Evolutionary conservation across 2,329 filamentous ascomycete species (phyloP).

Genomic region (Colletotrichum musicola): DNA sequence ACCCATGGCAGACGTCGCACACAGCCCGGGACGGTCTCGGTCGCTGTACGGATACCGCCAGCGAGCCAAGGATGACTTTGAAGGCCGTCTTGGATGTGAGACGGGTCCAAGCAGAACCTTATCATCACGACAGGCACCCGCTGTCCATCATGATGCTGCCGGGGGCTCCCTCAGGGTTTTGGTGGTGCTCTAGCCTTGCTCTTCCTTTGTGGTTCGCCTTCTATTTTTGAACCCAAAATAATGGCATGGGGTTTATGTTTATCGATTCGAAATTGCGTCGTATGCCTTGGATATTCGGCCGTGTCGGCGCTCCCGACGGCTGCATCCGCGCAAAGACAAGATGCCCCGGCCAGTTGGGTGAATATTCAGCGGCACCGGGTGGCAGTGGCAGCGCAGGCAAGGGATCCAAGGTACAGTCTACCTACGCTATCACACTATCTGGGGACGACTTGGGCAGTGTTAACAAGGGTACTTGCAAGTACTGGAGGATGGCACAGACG

Average conservation of each 20-base stretch:
- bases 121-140: conserved; percentile 19
- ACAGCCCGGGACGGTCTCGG: conserved; percentile 15
- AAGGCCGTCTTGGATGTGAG: conserved; percentile 23
- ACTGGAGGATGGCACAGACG: no score
- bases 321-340: conserved; percentile 21
- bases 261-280: conserved; percentile 9
- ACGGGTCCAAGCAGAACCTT: conserved; percentile 32
- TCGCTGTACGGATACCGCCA: background rate
- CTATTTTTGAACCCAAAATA: conserved; percentile 36
- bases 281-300: conserved; percentile 9
- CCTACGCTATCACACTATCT: background rate
- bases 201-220: background rate
- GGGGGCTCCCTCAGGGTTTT: conserved; percentile 8
- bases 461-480: no score
- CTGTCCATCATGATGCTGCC: background rate
- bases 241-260: conserved; percentile 4
- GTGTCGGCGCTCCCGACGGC: conserved; percentile 28
- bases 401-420: background rate
- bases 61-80: conserved; percentile 7
- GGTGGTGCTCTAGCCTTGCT: conserved; percentile 3
- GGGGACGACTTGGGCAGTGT: background rate
- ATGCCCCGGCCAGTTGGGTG: conserved; percentile 12
- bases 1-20: background rate
- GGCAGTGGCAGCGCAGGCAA: conserved; percentile 16
- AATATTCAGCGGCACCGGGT: conserved; percentile 20